These are phyloP conservation scores for Drechslerella stenobrocha DNA, from an alignment of 2,329 filamentous ascomycete species.

Conservation along the genomic window DNA sequence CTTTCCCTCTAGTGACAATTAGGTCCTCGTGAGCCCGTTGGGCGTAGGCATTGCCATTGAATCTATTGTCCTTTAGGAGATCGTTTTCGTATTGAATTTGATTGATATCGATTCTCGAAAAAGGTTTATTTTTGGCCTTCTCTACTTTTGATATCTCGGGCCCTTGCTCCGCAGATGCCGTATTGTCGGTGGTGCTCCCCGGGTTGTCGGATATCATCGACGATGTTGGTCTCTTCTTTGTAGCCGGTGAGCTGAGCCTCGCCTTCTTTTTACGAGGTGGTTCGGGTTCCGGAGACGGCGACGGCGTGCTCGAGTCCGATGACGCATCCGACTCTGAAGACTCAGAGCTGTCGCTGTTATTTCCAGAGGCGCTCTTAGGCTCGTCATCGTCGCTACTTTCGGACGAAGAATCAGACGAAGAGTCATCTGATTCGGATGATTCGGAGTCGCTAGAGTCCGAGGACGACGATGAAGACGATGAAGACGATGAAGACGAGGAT, in stretches of 20 bases:
- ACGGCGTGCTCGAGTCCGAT: constrained; percentile 52
- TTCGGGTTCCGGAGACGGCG: too few species aligned
- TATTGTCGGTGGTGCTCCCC: constrained; percentile 64
- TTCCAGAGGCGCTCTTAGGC: constrained; percentile 56
- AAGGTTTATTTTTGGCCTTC: constrained; percentile 59
- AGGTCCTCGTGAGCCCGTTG: constrained; percentile 85
- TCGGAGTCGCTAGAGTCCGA: constrained; percentile 49
- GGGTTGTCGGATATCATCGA: constrained; percentile 50
- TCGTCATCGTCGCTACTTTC: constrained; percentile 54
- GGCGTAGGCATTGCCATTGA: constrained; percentile 82
- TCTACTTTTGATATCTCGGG: constrained; percentile 2
- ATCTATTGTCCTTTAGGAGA: constrained; percentile 66
- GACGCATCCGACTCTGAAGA: constrained; percentile 36
- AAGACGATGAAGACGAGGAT: constrained; percentile 14
- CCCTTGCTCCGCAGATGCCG: not conserved
- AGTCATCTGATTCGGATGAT: constrained; percentile 50
- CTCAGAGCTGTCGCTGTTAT: constrained; percentile 30
- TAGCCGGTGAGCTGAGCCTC: constrained; percentile 14
- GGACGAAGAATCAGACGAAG: constrained; percentile 43
- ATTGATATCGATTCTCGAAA: constrained; percentile 66
- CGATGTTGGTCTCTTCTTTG: constrained; percentile 50
- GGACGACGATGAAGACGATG: constrained; percentile 11
- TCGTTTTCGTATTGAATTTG: constrained; percentile 50
- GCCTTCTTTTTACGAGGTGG: constrained; percentile 58
- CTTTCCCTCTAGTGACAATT: constrained; percentile 88